phyloP scores from a whole-genome alignment of 2,329 filamentous ascomycete species.

The Fulvia fulva region DNA sequence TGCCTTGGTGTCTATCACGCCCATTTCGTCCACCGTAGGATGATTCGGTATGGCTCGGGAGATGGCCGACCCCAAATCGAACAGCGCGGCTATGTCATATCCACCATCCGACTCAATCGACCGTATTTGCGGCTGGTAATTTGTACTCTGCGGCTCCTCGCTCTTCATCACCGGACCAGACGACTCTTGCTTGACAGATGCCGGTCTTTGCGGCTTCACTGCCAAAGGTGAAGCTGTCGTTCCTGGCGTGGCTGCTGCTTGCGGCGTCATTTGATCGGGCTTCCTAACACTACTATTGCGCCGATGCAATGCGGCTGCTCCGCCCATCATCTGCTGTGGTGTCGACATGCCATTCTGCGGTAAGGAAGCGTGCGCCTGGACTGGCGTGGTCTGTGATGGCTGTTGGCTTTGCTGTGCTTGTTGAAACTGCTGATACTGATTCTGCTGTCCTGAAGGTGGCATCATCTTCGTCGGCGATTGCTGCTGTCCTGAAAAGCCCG shows the following conservation, averaged over 20 bases:
- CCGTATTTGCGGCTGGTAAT: conserved; percentile 27
- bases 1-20: conserved; percentile 84
- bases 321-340: conserved; percentile 39
- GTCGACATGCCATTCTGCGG: conserved; percentile 46
- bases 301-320: conserved; percentile 33
- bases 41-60: conserved; percentile 67
- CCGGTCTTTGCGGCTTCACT: conserved; percentile 27
- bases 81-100: conserved; percentile 63
- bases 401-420: conserved; percentile 26
- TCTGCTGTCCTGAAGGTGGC: conserved; percentile 27
- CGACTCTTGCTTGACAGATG: conserved; percentile 30
- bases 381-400: conserved; percentile 39
- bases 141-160: conserved; percentile 32
- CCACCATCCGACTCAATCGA: conserved; percentile 55
- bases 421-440: conserved; percentile 27
- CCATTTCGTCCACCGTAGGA: conserved; percentile 72
- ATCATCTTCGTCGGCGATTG: conserved; percentile 34
- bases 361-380: conserved; percentile 47
- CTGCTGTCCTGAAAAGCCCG: conserved; percentile 31
- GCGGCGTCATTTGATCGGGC: conserved; percentile 31
- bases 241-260: conserved; percentile 14
- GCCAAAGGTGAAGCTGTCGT: conserved; percentile 29
- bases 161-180: conserved; percentile 29
- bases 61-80: conserved; percentile 63
- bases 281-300: conserved; percentile 30